These are phyloP conservation scores for Apiotrichum mycotoxinovorans DNA, from an alignment of 1,284 basidiomycete genomes.

Conservation along the genomic window DNA sequence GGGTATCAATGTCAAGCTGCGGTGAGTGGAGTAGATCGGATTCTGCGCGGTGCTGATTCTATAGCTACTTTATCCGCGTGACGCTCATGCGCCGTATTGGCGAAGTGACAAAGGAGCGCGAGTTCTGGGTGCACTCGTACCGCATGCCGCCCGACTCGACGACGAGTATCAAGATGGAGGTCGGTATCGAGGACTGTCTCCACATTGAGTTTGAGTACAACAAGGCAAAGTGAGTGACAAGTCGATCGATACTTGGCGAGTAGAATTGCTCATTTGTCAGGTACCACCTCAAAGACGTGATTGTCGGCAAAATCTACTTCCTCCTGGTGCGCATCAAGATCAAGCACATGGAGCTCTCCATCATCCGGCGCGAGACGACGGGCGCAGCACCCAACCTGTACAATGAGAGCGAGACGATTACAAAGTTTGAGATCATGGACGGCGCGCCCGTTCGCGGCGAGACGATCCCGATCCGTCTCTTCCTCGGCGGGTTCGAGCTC, in stretches of 20 bases:
- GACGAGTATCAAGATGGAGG: conserved; percentile 99
- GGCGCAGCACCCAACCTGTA: conserved; percentile 96
- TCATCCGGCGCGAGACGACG: conserved; percentile 94
- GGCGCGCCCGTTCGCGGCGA: conserved; percentile 93
- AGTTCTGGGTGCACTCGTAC: conserved; percentile 97
- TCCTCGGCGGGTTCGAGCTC: conserved; percentile 95
- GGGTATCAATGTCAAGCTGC: conserved; percentile 95
- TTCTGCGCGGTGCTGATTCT: neutral
- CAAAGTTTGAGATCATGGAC: conserved; percentile 99
- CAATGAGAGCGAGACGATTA: conserved; percentile 98
- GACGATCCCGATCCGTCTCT: conserved; percentile 95
- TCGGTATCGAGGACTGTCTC: conserved; percentile 96
- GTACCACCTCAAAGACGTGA: conserved; percentile 98
- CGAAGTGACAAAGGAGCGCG: conserved; percentile 86
- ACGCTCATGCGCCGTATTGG: conserved; percentile 86
- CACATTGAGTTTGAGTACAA: conserved; percentile 99
- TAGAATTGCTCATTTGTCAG: conserved; percentile 54
- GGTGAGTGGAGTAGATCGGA: conserved; percentile 57
- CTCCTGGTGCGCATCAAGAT: conserved; percentile 98
- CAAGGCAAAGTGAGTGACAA: conserved; percentile 83
- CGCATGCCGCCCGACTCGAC: conserved; percentile 97
- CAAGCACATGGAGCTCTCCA: conserved; percentile 99
- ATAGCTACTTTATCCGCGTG: conserved; percentile 89
- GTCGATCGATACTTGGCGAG: too few relatives aligned
- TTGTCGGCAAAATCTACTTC: conserved; percentile 99